A percentile compares a stretch with the other conserved stretches of the same genome.
Evolutionary conservation across 2,329 filamentous ascomycete genomes (phyloP).

Genomic region (Trematosphaeria pertusa): DNA sequence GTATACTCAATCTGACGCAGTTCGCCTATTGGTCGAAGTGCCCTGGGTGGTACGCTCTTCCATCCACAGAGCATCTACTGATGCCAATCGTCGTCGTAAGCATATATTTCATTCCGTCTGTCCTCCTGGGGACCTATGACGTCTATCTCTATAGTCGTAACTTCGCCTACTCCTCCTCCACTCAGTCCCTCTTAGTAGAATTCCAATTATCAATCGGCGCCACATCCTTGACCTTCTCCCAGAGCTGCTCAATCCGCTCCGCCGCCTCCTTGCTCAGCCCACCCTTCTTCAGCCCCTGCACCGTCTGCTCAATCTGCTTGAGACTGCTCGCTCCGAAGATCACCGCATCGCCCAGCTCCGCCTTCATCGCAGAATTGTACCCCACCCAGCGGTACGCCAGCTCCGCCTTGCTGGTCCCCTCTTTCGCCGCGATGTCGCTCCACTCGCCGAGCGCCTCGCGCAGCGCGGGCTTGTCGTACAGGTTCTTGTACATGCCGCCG

Average conservation of each 20-base stretch:
- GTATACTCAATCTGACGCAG: no score
- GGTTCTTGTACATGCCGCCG: conserved; percentile 39
- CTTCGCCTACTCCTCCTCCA: no score
- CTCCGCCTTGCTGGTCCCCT: conserved; percentile 44
- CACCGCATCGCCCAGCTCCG: conserved; percentile 47
- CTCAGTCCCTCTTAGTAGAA: no score
- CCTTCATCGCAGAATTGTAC: conserved; percentile 44
- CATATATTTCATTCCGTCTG: no score
- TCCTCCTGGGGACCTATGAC: no score
- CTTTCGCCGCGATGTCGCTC: conserved; percentile 45
- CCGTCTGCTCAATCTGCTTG: conserved; percentile 22
- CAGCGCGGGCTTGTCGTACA: conserved; percentile 43
- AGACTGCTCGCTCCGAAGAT: conserved; percentile 45
- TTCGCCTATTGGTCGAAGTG: no score
- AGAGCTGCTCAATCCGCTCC: conserved; percentile 23
- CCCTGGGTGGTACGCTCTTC: no score
- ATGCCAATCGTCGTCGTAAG: no score
- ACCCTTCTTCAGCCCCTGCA: conserved; percentile 15
- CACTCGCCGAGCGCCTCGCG: conserved; percentile 46
- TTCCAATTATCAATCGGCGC: conserved; percentile 25
- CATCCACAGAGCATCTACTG: no score
- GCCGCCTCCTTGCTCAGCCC: conserved; percentile 18
- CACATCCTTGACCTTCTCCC: conserved; percentile 21
- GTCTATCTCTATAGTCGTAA: no score
- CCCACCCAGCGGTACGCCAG: conserved; percentile 52